Percentiles rank a stretch among this genome's conserved stretches.
Evolutionary conservation across 116 monocot species (phyloP).

Genomic region (Trichopus zeylanicus): DNA sequence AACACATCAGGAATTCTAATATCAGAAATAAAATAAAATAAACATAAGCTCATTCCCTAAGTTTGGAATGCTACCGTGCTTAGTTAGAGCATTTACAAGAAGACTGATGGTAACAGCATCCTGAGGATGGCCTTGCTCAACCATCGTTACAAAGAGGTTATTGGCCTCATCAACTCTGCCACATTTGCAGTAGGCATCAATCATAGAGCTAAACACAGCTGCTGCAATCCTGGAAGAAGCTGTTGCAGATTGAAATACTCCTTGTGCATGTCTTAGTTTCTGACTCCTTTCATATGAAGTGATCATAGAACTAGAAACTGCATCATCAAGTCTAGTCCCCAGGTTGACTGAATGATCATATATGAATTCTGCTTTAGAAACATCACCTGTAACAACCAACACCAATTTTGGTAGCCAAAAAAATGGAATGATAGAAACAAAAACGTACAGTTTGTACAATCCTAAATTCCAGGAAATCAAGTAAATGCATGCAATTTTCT

Average conservation of each 20-base stretch:
- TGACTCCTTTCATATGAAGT: constrained; percentile 37
- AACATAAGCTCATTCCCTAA: background rate
- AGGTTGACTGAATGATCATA: constrained; percentile 37
- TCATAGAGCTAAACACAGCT: constrained; percentile 52
- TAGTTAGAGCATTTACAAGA: constrained; percentile 63
- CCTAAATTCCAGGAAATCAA: background rate
- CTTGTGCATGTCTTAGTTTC: constrained; percentile 40
- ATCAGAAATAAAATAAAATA: constrained; percentile 4
- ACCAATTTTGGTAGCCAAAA: constrained; percentile 1
- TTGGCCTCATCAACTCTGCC: constrained; percentile 54
- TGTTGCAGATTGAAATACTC: constrained; percentile 35
- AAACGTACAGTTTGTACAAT: too few relatives aligned
- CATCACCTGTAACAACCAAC: constrained; percentile 51
- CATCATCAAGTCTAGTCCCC: constrained; percentile 47
- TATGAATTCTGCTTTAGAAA: constrained; percentile 31
- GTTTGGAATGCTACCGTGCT: constrained; percentile 39
- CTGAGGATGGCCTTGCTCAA: constrained; percentile 30
- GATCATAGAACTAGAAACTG: constrained; percentile 57
- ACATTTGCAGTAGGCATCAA: constrained; percentile 64
- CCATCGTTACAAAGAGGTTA: constrained; percentile 34
- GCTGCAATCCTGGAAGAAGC: constrained; percentile 20
- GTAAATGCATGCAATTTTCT: background rate
- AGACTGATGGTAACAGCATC: constrained; percentile 68
- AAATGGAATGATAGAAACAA: constrained; percentile 4
- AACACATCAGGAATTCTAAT: background rate